Conservation (phyloP, 306 rosid genomes). For the Astragalus glycyphyllos region DNA sequence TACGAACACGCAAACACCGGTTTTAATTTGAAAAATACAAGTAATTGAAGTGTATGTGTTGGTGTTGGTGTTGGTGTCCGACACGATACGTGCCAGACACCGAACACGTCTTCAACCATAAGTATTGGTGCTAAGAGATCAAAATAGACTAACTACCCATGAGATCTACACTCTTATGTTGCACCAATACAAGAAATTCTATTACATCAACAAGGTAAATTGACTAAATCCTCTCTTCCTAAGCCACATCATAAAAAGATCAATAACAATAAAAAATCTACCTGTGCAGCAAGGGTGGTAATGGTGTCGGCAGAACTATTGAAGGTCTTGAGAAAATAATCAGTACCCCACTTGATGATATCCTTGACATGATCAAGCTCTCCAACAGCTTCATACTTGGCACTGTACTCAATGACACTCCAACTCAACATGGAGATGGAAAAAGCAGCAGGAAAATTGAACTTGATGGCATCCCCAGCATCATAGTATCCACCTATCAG, state of each 20-base stretch:
- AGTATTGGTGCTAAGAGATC: too few relatives aligned
- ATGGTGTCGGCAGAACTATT: constrained; percentile 83
- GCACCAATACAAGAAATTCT: background rate
- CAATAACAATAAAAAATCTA: constrained; percentile 23
- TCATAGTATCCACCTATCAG: constrained; percentile 90
- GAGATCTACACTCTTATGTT: background rate
- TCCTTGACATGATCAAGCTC: constrained; percentile 89
- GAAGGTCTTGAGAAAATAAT: constrained; percentile 94
- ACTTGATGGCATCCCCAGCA: constrained; percentile 98
- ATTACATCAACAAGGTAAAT: background rate
- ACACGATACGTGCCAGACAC: too few relatives aligned
- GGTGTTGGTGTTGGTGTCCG: too few relatives aligned
- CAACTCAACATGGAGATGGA: constrained; percentile 94
- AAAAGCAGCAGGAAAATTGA: constrained; percentile 81
- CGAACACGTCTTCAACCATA: too few relatives aligned
- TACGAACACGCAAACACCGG: too few relatives aligned
- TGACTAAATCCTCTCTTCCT: background rate
- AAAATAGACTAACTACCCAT: background rate
- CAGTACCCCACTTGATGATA: constrained; percentile 90
- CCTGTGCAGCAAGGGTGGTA: constrained; percentile 68
- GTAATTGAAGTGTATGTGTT: too few relatives aligned
- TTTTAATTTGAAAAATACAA: too few relatives aligned
- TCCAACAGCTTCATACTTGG: constrained; percentile 90
- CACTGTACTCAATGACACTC: constrained; percentile 96
- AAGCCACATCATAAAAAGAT: background rate